phyloP scores from a whole-genome alignment of 495 filamentous ascomycete genomes.

The Trichoderma orchidacearum region DNA sequence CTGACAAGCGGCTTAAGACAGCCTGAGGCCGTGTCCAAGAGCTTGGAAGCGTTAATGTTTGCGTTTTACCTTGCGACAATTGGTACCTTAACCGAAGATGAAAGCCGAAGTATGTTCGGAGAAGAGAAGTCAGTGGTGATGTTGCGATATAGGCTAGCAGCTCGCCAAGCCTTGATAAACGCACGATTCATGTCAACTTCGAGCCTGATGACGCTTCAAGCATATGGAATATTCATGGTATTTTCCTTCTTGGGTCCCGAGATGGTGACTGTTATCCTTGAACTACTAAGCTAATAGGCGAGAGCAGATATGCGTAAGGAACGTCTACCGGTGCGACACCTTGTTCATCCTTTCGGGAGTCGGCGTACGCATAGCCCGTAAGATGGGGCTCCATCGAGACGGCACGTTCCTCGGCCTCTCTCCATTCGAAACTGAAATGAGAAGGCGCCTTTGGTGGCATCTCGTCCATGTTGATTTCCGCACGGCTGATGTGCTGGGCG shows the following conservation, averaged over 20 bases:
- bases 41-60: conserved; percentile 37
- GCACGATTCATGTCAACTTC: conserved; percentile 36
- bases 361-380: conserved; percentile 33
- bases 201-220: conserved; percentile 39
- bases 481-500: conserved; percentile 21
- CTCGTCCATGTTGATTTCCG: conserved; percentile 21
- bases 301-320: conserved; percentile 27
- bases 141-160: conserved; percentile 24
- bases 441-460: conserved; percentile 25
- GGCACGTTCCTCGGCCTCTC: conserved; percentile 23
- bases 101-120: conserved; percentile 33
- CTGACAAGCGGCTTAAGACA: conserved; percentile 26
- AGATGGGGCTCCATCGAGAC: conserved; percentile 35
- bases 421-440: conserved; percentile 21
- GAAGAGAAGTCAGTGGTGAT: conserved; percentile 24
- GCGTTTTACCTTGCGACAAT: conserved; percentile 35
- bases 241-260: too few relatives aligned
- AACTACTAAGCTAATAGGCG: neutral
- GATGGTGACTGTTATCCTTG: too few relatives aligned
- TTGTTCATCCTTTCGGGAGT: conserved; percentile 31
- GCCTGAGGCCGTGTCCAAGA: conserved; percentile 27
- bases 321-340: conserved; percentile 26
- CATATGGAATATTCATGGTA: conserved; percentile 40
- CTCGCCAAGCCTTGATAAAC: conserved; percentile 31
- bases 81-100: conserved; percentile 31